Evolutionary conservation across 106 monocot genomes (phyloP).

Genomic region (Dactylorhiza incarnata): DNA sequence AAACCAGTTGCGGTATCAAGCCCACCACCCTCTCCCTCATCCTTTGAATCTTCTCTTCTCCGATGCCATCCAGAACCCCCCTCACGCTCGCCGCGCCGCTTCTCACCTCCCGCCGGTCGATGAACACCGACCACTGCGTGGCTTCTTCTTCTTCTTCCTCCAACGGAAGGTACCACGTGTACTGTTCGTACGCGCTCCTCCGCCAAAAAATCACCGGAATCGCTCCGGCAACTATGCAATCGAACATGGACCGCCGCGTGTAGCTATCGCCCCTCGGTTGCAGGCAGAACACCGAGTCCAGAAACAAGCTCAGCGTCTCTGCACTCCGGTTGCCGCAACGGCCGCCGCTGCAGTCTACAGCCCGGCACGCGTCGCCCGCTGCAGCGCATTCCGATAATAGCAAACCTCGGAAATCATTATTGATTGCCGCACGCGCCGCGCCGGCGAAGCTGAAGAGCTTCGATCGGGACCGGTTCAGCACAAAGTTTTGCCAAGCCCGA

Average conservation of each 20-base stretch:
- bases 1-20: conserved; percentile 67
- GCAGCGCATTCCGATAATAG: conserved; percentile 41
- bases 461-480: conserved; percentile 30
- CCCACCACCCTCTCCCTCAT: conserved; percentile 79
- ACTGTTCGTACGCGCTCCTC: conserved; percentile 66
- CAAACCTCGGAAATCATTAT: conserved; percentile 53
- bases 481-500: conserved; percentile 49
- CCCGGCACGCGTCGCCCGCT: conserved; percentile 28
- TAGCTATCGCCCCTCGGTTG: conserved; percentile 91
- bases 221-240: conserved; percentile 89
- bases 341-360: conserved; percentile 49
- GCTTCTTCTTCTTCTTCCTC: conserved; percentile 5
- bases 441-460: conserved; percentile 73
- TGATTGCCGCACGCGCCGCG: conserved; percentile 40
- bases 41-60: conserved; percentile 48
- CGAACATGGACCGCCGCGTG: conserved; percentile 85
- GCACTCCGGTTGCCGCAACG: conserved; percentile 45
- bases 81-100: conserved; percentile 44
- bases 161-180: conserved; percentile 62
- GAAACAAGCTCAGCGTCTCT: conserved; percentile 52
- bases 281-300: conserved; percentile 69
- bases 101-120: conserved; percentile 51
- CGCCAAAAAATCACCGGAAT: conserved; percentile 91
- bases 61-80: conserved; percentile 41
- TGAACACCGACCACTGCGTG: conserved; percentile 70